phyloP scores from a whole-genome alignment of 768 basidiomycete genomes.

The Phylloporus sp. region DNA sequence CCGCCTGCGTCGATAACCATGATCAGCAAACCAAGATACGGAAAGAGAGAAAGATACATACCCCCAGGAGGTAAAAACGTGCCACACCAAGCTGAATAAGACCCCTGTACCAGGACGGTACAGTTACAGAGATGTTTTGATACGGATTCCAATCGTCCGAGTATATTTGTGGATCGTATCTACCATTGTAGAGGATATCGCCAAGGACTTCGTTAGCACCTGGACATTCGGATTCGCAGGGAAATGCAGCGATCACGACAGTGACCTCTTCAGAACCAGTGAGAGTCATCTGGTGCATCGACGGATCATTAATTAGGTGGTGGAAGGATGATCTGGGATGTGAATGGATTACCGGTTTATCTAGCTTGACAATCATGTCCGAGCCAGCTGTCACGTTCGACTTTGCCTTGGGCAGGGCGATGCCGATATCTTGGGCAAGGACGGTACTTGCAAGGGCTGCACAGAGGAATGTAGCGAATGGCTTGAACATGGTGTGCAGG shows the following conservation, averaged over 20 bases:
- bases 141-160: background rate
- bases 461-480: slow-evolving; percentile 4
- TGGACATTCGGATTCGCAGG: background rate
- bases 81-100: background rate
- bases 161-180: background rate
- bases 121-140: slow-evolving; percentile 6
- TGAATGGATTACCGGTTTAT: slow-evolving; percentile 32
- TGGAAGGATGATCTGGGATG: background rate
- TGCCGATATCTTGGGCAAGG: slow-evolving; percentile 39
- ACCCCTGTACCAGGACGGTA: slow-evolving; percentile 4
- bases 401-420: slow-evolving; percentile 35
- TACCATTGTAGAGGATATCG: slow-evolving; percentile 5
- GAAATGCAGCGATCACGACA: slow-evolving; percentile 2
- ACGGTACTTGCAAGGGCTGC: slow-evolving; percentile 13
- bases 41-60: background rate
- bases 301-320: background rate
- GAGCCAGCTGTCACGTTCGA: slow-evolving; percentile 33
- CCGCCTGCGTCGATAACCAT: background rate
- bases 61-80: slow-evolving; percentile 4
- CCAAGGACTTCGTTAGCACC: slow-evolving; percentile 2
- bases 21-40: too few relatives aligned
- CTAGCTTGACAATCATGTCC: slow-evolving; percentile 36
- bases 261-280: slow-evolving; percentile 4
- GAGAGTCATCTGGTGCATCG: background rate
- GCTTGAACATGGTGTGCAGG: slow-evolving; percentile 9